These are phyloP conservation scores for Phytophthora megakarya DNA, from an alignment of 352 stramenopile species.

Conservation along the genomic window DNA sequence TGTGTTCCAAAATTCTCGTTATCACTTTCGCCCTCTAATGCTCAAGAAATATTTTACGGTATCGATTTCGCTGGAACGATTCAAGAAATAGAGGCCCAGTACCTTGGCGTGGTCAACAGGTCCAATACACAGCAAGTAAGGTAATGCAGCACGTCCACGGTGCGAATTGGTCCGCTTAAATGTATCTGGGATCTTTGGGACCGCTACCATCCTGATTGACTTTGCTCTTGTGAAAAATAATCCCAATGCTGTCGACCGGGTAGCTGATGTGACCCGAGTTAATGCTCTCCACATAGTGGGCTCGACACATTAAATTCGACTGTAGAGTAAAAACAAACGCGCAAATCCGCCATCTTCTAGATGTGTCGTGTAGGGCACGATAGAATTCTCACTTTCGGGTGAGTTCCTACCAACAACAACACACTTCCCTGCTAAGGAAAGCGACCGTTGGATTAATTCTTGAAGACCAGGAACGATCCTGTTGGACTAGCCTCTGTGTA, in stretches of 20 bases:
- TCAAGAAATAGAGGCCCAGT: conserved; percentile 2
- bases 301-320: too few relatives aligned
- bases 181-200: conserved; percentile 12
- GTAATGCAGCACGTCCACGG: conserved; percentile 12
- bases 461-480: too few relatives aligned
- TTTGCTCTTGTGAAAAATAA: conserved; percentile 34
- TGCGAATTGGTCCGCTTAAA: conserved; percentile 15
- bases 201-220: conserved; percentile 22
- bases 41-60: conserved; percentile 1
- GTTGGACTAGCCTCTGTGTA: too few relatives aligned
- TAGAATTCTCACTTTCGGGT: too few relatives aligned
- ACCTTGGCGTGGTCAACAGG: neutral
- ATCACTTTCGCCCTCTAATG: neutral
- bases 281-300: too few relatives aligned
- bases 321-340: too few relatives aligned
- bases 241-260: conserved; percentile 28
- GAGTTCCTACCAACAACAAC: too few relatives aligned
- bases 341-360: too few relatives aligned
- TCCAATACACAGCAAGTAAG: conserved; percentile 4
- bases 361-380: too few relatives aligned
- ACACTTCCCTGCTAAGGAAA: too few relatives aligned
- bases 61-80: conserved; percentile 9
- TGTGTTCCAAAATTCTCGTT: conserved; percentile 8
- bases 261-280: too few relatives aligned
- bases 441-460: too few relatives aligned